Evolutionary conservation across 2,329 filamentous ascomycete species (phyloP).

Genomic region (Pseudogymnoascus sp.): DNA sequence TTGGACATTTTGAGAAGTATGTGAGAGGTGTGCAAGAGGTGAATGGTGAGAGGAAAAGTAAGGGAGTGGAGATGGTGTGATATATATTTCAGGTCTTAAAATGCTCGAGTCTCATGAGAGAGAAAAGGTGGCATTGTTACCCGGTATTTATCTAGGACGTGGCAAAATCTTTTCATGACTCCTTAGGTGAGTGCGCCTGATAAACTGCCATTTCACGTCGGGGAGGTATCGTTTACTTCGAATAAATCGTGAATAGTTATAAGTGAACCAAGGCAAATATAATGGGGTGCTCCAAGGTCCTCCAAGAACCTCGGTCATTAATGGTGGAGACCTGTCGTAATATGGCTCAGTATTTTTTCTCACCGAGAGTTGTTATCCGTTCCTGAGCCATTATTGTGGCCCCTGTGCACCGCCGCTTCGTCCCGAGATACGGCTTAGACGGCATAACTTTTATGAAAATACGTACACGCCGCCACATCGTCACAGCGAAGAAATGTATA

Average conservation of each 20-base stretch:
- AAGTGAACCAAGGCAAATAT: not conserved
- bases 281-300: not conserved
- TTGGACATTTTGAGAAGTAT: conserved; percentile 8
- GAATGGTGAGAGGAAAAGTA: not conserved
- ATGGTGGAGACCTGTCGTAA: not conserved
- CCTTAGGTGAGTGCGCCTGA: not conserved
- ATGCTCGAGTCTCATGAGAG: not conserved
- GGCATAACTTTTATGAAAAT: not conserved
- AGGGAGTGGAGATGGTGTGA: not conserved
- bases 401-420: not conserved
- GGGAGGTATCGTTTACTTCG: conserved; percentile 2
- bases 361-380: not conserved
- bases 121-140: not conserved
- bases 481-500: not conserved
- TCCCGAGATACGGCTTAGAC: conserved; percentile 1
- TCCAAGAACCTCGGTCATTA: not conserved
- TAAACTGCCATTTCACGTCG: not conserved
- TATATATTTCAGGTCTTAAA: not conserved
- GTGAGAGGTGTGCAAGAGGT: not conserved
- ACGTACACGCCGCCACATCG: not conserved
- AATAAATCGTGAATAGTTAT: not conserved
- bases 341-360: not conserved
- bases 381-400: not conserved
- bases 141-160: conserved; percentile 2
- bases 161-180: not conserved